These are phyloP conservation scores for Neonectria magnoliae DNA, from an alignment of 2,329 filamentous ascomycete species.

Conservation along the genomic window DNA sequence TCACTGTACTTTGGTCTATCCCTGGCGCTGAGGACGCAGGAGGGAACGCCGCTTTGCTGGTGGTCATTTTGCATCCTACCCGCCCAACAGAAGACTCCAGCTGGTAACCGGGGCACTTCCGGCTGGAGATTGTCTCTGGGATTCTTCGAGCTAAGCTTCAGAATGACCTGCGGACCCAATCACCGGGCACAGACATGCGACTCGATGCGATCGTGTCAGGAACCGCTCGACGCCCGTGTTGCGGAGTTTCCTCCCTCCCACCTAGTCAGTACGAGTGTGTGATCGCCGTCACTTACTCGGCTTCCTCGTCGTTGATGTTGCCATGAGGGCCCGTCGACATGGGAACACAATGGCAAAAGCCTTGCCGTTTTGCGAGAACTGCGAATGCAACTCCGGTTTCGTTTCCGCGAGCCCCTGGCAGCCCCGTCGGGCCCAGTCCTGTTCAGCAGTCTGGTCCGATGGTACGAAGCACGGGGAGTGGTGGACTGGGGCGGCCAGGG, in stretches of 20 bases:
- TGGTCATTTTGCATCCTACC: slow-evolving; percentile 16
- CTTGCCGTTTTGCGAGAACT: slow-evolving; percentile 30
- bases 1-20: slow-evolving; percentile 9
- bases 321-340: slow-evolving; percentile 29
- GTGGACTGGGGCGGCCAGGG: slow-evolving; percentile 28
- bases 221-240: slow-evolving; percentile 38
- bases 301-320: slow-evolving; percentile 15
- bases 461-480: slow-evolving; percentile 36
- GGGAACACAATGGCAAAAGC: slow-evolving; percentile 30
- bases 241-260: slow-evolving; percentile 27
- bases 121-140: slow-evolving; percentile 32
- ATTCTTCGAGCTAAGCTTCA: slow-evolving; percentile 36
- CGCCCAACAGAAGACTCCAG: background rate
- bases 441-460: slow-evolving; percentile 41
- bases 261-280: slow-evolving; percentile 11
- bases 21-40: slow-evolving; percentile 7
- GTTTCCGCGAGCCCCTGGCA: slow-evolving; percentile 38
- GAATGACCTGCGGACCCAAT: slow-evolving; percentile 36
- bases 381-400: slow-evolving; percentile 35
- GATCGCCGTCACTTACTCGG: slow-evolving; percentile 14
- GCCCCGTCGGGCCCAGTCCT: slow-evolving; percentile 34
- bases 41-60: slow-evolving; percentile 2
- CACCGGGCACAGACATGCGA: slow-evolving; percentile 41
- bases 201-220: slow-evolving; percentile 36
- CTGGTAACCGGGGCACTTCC: slow-evolving; percentile 11